Base-by-base conservation (phyloP, 345 rosid species). In the Eucalyptus virginea region DNA sequence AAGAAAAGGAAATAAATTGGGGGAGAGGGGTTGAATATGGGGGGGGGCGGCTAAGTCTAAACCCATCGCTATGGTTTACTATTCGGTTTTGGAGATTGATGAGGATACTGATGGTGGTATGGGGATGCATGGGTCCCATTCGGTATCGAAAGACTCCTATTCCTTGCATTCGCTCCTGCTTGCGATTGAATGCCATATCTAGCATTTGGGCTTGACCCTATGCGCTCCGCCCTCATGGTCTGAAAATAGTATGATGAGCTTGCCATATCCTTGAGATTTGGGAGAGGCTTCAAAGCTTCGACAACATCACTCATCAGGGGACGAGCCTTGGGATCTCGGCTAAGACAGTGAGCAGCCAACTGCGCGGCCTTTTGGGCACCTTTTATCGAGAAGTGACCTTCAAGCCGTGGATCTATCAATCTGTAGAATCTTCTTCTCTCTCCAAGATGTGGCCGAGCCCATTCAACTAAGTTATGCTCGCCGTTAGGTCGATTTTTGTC, bases 51-150 rank as follows among this genome's bases (percentile, higher is more conserved):
- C 87, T 30, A 77, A 77, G 28, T 58, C 88, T 54, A 72, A 62
- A 89, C 88, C 81, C 92, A 90, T 83, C 87, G 45, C 89, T 93
- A 94, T 56, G 91, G 87, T 90, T 94, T 94, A 49, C 93, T 94
- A 88, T 90, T 95, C 45, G 96, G 96, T 88, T 95, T 96, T 12
- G 98, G 99, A 28, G 99, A 97, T 80, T 67, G 94, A 87, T 88
- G 92, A 62, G 95, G 95, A 85, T 92, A 92, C 88, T 94, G 97
- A 89, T 94, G 93, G 45, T 91, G 94, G 91, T 91, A 95, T 88
- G 98, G 98, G 85, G 97, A 94, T 86, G 96, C 96, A 89, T 95
- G 97, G 81, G 96, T 92, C 86, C 95, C 96, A 88, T 97, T 95
- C 83, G 98, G 96, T 87, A 96, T 95, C 15, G 99, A 97, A 47